phyloP scores from a whole-genome alignment of 257 asterid genomes.

The Solanum ossicruentum region DNA sequence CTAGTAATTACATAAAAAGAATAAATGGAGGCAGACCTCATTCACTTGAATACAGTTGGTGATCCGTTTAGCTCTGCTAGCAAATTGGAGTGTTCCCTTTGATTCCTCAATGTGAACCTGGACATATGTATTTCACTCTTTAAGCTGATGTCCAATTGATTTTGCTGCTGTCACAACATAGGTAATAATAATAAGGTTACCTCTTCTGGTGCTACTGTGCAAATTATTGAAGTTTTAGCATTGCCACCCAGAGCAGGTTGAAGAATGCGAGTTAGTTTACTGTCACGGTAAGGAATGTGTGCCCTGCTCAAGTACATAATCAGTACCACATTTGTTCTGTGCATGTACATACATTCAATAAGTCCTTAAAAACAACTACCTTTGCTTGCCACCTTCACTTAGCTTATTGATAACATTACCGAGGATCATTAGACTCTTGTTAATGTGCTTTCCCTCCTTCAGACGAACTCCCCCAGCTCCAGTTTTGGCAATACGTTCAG shows the following conservation, averaged over 20 bases:
- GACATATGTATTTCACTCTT: background rate
- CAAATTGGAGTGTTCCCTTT: slow-evolving; percentile 95
- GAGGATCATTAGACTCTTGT: slow-evolving; percentile 96
- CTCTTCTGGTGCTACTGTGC: slow-evolving; percentile 98
- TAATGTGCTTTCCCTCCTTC: slow-evolving; percentile 96
- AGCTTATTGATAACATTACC: slow-evolving; percentile 95
- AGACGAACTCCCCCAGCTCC: slow-evolving; percentile 98
- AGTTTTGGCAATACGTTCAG: slow-evolving; percentile 93
- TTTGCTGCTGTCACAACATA: background rate
- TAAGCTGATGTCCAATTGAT: background rate
- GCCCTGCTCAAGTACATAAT: slow-evolving; percentile 38
- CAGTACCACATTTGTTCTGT: background rate
- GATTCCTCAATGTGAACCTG: slow-evolving; percentile 89
- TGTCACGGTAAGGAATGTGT: slow-evolving; percentile 97
- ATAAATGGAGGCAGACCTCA: slow-evolving; percentile 45
- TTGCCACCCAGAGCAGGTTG: slow-evolving; percentile 99
- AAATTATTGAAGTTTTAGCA: slow-evolving; percentile 94
- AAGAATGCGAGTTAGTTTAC: slow-evolving; percentile 97
- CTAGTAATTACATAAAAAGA: background rate
- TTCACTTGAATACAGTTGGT: slow-evolving; percentile 98
- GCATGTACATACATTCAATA: background rate
- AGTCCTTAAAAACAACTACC: slow-evolving; percentile 24
- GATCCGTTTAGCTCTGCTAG: slow-evolving; percentile 95
- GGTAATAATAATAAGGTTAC: slow-evolving; percentile 17
- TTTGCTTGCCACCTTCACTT: slow-evolving; percentile 92